Evolutionary conservation across 257 asterid genomes (phyloP).

Genomic region (Scutellaria barbata): DNA sequence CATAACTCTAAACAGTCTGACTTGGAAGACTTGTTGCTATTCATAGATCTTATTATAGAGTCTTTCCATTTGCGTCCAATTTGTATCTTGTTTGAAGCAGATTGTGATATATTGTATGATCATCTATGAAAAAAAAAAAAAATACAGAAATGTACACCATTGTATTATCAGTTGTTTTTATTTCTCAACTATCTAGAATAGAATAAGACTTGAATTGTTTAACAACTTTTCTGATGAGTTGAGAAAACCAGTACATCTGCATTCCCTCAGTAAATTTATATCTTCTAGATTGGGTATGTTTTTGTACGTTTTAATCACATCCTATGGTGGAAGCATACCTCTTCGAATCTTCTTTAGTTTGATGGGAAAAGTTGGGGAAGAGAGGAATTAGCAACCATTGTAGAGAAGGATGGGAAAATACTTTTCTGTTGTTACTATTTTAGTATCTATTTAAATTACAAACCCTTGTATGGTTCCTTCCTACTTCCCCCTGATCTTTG

Average conservation of each 20-base stretch:
- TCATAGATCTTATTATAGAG: background rate
- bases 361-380: background rate
- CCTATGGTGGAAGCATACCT: background rate
- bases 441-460: background rate
- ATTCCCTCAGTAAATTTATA: background rate
- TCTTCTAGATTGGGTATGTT: constrained; percentile 8
- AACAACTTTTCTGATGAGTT: background rate
- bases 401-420: background rate
- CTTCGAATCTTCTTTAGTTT: background rate
- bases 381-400: background rate
- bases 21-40: background rate
- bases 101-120: background rate
- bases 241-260: background rate
- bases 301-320: background rate
- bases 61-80: background rate
- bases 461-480: background rate
- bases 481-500: background rate
- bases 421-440: background rate
- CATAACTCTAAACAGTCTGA: constrained; percentile 6
- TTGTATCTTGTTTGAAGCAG: constrained; percentile 8
- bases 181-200: background rate
- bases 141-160: background rate
- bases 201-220: background rate
- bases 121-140: background rate
- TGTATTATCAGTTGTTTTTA: background rate